A percentile compares a stretch with the other conserved stretches of the same genome.
Evolutionary conservation across 1,139 yeast genomes (phyloP).

Genomic region (Pichia sp.): DNA sequence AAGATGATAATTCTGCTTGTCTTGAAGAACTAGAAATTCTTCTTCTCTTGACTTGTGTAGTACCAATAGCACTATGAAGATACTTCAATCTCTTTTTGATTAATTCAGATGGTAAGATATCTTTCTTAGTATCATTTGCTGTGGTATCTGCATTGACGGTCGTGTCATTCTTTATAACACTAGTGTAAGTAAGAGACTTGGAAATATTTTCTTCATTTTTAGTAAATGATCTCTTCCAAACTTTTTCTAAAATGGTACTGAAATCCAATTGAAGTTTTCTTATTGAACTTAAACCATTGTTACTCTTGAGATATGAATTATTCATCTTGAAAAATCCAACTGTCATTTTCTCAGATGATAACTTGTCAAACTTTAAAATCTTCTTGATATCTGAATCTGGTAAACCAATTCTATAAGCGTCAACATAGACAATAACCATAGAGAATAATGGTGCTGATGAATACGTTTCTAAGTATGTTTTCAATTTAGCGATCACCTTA

Average conservation of each 20-base stretch:
- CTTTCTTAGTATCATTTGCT: background rate
- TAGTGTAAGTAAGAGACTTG: background rate
- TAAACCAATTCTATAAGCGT: constrained; percentile 8
- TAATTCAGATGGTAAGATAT: background rate
- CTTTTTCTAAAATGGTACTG: constrained; percentile 6
- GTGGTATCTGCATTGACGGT: background rate
- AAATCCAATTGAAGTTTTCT: constrained; percentile 8
- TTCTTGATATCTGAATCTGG: constrained; percentile 7
- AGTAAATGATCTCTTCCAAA: constrained; percentile 8
- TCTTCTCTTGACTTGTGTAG: constrained; percentile 5
- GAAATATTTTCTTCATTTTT: background rate
- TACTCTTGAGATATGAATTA: background rate
- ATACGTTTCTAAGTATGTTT: constrained; percentile 38
- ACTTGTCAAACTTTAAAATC: constrained; percentile 4
- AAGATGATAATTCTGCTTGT: background rate
- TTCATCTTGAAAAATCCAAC: constrained; percentile 15
- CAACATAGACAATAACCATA: constrained; percentile 19
- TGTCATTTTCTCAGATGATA: background rate
- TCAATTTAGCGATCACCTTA: constrained; percentile 39
- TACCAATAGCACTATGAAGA: constrained; percentile 3
- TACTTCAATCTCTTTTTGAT: constrained; percentile 4
- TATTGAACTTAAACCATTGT: background rate
- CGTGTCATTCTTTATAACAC: background rate
- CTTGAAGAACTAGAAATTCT: background rate
- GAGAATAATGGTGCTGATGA: constrained; percentile 32